These are phyloP conservation scores for Microglena sp. DNA, from an alignment of 139 green algal genomes.

Conservation along the genomic window DNA sequence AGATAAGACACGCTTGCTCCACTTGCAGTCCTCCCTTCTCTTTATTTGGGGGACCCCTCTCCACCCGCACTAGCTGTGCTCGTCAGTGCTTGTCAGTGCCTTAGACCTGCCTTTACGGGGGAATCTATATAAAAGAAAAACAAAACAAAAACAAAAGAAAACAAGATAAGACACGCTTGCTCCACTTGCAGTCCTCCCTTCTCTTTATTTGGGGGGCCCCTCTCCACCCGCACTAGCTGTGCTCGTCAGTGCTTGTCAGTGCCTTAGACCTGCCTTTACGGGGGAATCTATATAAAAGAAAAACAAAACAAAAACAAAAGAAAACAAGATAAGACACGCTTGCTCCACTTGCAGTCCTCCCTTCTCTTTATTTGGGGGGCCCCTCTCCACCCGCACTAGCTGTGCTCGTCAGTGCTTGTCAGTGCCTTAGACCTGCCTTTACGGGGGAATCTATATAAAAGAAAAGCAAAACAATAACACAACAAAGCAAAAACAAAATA, in stretches of 20 bases:
- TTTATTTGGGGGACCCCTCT: constrained; percentile 11
- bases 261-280: background rate
- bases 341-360: too few species aligned
- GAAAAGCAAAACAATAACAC: too few species aligned
- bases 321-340: too few species aligned
- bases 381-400: too few species aligned
- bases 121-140: too few species aligned
- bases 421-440: too few species aligned
- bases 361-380: too few species aligned
- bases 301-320: too few species aligned
- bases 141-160: too few species aligned
- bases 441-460: too few species aligned
- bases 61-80: constrained; percentile 3
- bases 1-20: background rate
- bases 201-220: constrained; percentile 9
- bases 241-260: background rate
- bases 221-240: constrained; percentile 7
- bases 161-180: background rate
- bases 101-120: background rate
- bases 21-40: background rate
- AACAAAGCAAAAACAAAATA: background rate
- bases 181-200: background rate
- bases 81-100: background rate
- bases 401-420: too few species aligned
- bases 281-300: too few species aligned